Evolutionary conservation across 805 yeast genomes (phyloP), one percentile per base, ranked within the genome.

Genomic region (Soucietia sequanensis): DNA sequence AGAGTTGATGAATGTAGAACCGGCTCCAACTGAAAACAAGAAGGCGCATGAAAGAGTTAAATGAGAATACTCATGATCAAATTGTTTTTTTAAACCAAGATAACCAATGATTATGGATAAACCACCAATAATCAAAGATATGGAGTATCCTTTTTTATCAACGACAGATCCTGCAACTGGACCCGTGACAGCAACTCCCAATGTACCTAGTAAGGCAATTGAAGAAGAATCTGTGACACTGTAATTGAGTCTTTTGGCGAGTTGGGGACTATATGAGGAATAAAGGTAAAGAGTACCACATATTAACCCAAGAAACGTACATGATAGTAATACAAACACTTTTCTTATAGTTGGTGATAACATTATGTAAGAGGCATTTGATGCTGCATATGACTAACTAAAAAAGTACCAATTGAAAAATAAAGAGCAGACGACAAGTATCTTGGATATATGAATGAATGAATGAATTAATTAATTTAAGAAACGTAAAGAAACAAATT

Each of bases 251-350:
- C 68, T 67, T 19, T 56, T 57, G 1, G 89, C 85, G 35, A 84
- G 67, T 53, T 85, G 93, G 0, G 95, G 91, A 24, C 88, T 81
- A 54, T 78, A 85, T 1, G 87, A 85, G 6, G 86, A 79, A 58
- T 80, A 85, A 30, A 84, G 62, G 57, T 85, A 85, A 48, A 83
- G 63, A 2, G 93, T 85, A 1, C 95, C 95, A 46, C 86, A 78
- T 12, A 74, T 73, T 31, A 81, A 56, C 9, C 83, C 84, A 44
- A 65, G 34, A 52, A 58, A 59, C 12, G 64, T 58, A 35, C 64
- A 56, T 10, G 62, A 57, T 22, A 58, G 40, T 15, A 58, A 48
- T 25, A 56, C 49, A 33, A 52, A 43, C 20, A 43, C 53, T 33
- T 53, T 53, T 30, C 46, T 43, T 17, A 53, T 25, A 10, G 57